phyloP scores from a whole-genome alignment of 768 basidiomycete species.

The Trametes cinnabarina region DNA sequence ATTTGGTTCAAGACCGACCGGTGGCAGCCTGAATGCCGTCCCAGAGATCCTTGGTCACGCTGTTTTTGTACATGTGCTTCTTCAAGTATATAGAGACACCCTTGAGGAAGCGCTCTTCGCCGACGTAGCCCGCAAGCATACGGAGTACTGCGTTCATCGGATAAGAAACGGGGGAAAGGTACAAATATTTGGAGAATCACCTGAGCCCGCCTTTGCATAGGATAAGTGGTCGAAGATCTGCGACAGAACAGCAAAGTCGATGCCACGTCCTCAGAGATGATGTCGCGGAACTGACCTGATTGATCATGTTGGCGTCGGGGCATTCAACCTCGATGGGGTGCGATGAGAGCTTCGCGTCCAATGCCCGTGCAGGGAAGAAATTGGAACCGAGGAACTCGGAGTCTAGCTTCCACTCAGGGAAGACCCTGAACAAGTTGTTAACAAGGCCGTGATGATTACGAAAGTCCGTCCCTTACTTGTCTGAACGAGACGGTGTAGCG shows the following conservation, averaged over 20 bases:
- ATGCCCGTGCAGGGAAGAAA: slow-evolving; percentile 69
- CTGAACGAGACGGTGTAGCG: no score
- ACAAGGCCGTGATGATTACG: neutral
- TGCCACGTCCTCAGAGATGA: neutral
- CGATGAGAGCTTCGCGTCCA: slow-evolving; percentile 85
- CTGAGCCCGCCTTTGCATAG: slow-evolving; percentile 83
- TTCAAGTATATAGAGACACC: slow-evolving; percentile 93
- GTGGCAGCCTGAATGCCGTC: slow-evolving; percentile 76
- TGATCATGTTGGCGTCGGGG: slow-evolving; percentile 82
- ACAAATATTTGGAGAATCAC: slow-evolving; percentile 39
- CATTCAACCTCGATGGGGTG: slow-evolving; percentile 96
- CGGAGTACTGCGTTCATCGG: slow-evolving; percentile 60
- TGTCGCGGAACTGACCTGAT: slow-evolving; percentile 47
- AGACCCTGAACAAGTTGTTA: slow-evolving; percentile 45
- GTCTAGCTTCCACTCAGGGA: slow-evolving; percentile 86
- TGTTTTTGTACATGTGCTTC: slow-evolving; percentile 81
- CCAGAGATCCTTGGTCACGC: slow-evolving; percentile 85
- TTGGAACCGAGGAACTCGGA: slow-evolving; percentile 77
- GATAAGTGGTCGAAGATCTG: slow-evolving; percentile 89
- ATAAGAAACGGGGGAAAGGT: neutral
- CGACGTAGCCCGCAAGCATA: slow-evolving; percentile 88
- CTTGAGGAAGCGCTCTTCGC: slow-evolving; percentile 83
- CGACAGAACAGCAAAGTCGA: neutral
- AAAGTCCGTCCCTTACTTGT: slow-evolving; percentile 39
- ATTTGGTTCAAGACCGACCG: slow-evolving; percentile 34